Evolutionary conservation across 1,284 basidiomycete species (phyloP).

Genomic region (Microbotryum lychnidis-dioicae): DNA sequence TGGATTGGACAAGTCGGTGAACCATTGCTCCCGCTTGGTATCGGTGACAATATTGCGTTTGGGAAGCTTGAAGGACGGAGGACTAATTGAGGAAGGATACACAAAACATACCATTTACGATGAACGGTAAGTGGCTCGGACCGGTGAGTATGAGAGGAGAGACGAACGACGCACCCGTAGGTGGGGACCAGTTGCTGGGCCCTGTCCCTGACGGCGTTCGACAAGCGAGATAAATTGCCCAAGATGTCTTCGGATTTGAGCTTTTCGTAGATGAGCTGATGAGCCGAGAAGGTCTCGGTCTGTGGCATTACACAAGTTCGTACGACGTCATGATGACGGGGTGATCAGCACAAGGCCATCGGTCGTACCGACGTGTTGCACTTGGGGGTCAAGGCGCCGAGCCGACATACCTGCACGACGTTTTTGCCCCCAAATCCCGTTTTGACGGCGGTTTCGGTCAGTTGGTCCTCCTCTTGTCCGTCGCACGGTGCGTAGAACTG

Average conservation of each 20-base stretch:
- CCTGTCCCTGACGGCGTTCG: constrained; percentile 66
- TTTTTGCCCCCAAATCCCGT: constrained; percentile 59
- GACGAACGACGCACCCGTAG: constrained; percentile 34
- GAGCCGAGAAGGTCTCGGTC: constrained; percentile 51
- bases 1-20: constrained; percentile 82
- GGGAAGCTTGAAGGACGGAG: constrained; percentile 63
- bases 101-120: constrained; percentile 55
- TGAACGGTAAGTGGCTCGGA: constrained; percentile 45
- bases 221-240: constrained; percentile 62
- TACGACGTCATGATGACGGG: no score
- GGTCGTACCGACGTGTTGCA: neutral
- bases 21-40: constrained; percentile 76
- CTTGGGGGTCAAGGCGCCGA: neutral
- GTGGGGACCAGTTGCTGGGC: constrained; percentile 41
- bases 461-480: constrained; percentile 72
- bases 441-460: constrained; percentile 69
- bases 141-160: neutral
- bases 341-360: neutral
- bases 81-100: constrained; percentile 14
- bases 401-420: constrained; percentile 53
- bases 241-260: constrained; percentile 48
- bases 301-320: constrained; percentile 26
- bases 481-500: constrained; percentile 78
- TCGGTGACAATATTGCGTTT: constrained; percentile 85
- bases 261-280: constrained; percentile 48